Evolutionary conservation across 106 monocot species (phyloP), one percentile per base, ranked within the genome.

Genomic region (Platanthera zijinensis): DNA sequence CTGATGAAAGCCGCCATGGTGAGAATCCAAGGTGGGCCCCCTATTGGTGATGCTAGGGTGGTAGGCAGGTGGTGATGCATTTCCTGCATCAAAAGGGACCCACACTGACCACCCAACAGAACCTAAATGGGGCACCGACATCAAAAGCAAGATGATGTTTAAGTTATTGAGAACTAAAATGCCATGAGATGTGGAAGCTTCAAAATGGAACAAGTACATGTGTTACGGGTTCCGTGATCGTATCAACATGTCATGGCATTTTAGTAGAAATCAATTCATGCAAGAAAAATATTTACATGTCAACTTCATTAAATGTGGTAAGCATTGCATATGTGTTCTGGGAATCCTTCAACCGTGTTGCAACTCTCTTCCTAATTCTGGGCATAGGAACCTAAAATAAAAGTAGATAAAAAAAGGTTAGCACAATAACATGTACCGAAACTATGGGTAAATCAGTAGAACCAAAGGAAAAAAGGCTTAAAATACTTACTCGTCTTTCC

Each of bases 241-340:
- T 25, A 25, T 25, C 25, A 25, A 25, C 25, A 25, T 32, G 46
- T 47, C 19, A 76, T 13, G 4, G 2, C 9, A 2, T 50, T 17
- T 48, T 3, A 45, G 48, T 0, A 18, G 8, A 15, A 52, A 56
- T 17, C 13, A 67, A 10, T 51, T 22, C 47, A 59, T 0, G 50
- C 63, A 30, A 72, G 7, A 46, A 61, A 73, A 52, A 14, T 18
- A 84, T 82, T 54, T 87, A 96, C 96, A 96, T 96, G 84, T 96
- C 93, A 70, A 96, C 96, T 93, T 96, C 96, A 87, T 96, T 96
- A 78, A 93, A 96, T 59, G 96, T 96, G 61, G 96, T 96, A 30
- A 96, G 86, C 93, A 96, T 69, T 48, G 93, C 96, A 86, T 85
- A 96, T 59, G 96, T 96, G 78, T 96, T 96, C 78, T 96, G 96